Conservation (phyloP, 108 stramenopile genomes). For the Nannochloropsis salina region DNA sequence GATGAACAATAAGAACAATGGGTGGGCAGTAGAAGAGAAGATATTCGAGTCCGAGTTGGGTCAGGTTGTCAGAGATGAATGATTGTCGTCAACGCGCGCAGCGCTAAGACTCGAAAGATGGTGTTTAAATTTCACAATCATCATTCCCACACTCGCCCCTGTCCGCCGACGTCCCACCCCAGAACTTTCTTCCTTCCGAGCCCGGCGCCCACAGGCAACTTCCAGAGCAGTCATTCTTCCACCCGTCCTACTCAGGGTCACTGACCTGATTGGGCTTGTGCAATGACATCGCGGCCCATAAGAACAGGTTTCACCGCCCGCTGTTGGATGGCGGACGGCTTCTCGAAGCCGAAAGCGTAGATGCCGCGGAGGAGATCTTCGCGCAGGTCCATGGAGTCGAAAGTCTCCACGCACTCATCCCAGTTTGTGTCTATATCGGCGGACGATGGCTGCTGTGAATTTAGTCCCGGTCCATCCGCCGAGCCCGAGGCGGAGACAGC, state of each 20-base stretch:
- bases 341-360: conserved; percentile 67
- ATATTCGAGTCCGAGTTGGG: background rate
- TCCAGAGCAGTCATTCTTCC: conserved; percentile 59
- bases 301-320: conserved; percentile 62
- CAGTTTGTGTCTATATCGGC: conserved; percentile 47
- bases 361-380: conserved; percentile 65
- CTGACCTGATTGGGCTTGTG: conserved; percentile 65
- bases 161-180: background rate
- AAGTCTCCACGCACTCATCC: conserved; percentile 54
- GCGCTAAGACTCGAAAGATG: conserved; percentile 97
- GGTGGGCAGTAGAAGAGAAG: conserved; percentile 27
- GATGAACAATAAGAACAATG: background rate
- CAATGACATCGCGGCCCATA: conserved; percentile 61
- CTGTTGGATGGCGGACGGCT: conserved; percentile 66
- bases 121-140: conserved; percentile 59
- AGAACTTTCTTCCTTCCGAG: background rate
- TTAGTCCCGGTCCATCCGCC: background rate
- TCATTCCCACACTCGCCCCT: conserved; percentile 20
- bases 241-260: background rate
- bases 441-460: conserved; percentile 21
- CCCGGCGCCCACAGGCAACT: background rate
- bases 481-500: conserved; percentile 1
- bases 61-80: conserved; percentile 68
- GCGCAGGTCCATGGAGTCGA: conserved; percentile 62
- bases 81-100: conserved; percentile 67